phyloP scores from a whole-genome alignment of 805 yeast genomes.

The Kodamaea fukazawae region DNA sequence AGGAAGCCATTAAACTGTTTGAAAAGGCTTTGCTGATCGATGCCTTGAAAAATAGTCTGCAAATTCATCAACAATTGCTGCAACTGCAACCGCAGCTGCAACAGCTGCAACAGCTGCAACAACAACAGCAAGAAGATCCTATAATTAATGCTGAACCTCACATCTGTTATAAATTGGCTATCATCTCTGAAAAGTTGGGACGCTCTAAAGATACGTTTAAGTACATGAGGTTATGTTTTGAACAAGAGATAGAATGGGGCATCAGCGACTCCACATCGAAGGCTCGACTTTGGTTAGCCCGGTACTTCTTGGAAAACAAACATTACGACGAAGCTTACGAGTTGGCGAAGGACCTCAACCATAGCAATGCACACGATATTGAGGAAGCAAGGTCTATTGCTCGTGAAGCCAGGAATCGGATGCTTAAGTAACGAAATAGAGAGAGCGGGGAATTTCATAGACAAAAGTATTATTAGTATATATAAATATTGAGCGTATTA shows the following conservation, averaged over 20 bases:
- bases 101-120: conserved; percentile 8
- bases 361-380: conserved; percentile 77
- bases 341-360: conserved; percentile 64
- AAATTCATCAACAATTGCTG: conserved; percentile 9
- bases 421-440: conserved; percentile 21
- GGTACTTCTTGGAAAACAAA: conserved; percentile 52
- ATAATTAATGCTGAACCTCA: conserved; percentile 45
- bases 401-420: conserved; percentile 65
- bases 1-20: conserved; percentile 78
- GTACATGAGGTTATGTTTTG: conserved; percentile 67
- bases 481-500: conserved; percentile 6
- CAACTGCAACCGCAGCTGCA: not conserved
- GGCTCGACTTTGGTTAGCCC: conserved; percentile 86
- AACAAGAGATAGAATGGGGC: conserved; percentile 62
- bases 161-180: conserved; percentile 66
- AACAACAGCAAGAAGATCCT: conserved; percentile 23
- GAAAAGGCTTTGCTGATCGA: conserved; percentile 68
- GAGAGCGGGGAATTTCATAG: not conserved
- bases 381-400: conserved; percentile 88
- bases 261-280: conserved; percentile 70
- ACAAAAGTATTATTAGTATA: not conserved
- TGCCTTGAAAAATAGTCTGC: conserved; percentile 19
- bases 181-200: conserved; percentile 55
- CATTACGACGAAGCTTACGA: conserved; percentile 68
- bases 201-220: conserved; percentile 52